Conservation (phyloP, 306 rosid species). For the Prunus dulcis region DNA sequence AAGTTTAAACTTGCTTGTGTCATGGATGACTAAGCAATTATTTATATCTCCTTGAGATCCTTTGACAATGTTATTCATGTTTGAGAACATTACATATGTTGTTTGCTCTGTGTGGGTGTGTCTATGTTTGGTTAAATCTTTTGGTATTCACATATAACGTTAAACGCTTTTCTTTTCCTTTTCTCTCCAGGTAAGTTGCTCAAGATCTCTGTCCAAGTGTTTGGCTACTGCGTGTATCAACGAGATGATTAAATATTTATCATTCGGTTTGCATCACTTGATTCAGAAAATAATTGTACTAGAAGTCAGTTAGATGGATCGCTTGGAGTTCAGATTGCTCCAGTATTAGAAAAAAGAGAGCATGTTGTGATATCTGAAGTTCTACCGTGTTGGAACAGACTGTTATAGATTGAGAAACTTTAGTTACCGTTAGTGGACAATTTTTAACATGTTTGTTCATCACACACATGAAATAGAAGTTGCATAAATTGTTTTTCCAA, state of each 20-base stretch:
- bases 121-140: neutral
- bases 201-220: neutral
- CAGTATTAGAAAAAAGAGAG: neutral
- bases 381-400: neutral
- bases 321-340: neutral
- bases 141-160: neutral
- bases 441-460: neutral
- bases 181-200: conserved; percentile 32
- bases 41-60: neutral
- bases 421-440: neutral
- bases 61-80: neutral
- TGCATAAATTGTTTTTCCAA: neutral
- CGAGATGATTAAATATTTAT: neutral
- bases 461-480: neutral
- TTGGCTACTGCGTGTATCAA: neutral
- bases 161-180: conserved; percentile 12
- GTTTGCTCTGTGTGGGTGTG: neutral
- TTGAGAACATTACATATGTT: neutral
- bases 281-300: neutral
- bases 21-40: neutral
- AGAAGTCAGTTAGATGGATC: neutral
- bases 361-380: neutral
- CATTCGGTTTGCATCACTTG: neutral
- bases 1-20: neutral
- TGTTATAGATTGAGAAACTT: conserved; percentile 2